Evolutionary conservation across 768 basidiomycete species (phyloP).

Genomic region (Rhodotorula babjevae): DNA sequence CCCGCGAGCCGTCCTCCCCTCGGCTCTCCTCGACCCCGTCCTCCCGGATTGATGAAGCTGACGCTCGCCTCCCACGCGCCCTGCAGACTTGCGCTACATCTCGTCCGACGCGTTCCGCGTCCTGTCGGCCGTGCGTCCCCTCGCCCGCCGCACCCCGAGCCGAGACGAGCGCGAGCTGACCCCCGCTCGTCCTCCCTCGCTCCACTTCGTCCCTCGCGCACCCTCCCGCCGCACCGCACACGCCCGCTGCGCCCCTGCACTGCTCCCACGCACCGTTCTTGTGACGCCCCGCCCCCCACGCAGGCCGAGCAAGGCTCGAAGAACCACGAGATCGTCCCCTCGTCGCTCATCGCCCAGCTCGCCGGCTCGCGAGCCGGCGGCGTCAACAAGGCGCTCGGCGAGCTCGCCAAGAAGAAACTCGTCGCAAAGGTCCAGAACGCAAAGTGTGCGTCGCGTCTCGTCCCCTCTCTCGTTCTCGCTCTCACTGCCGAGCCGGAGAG

Average conservation of each 20-base stretch:
- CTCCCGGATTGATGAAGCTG: neutral
- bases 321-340: conserved; percentile 94
- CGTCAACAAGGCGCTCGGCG: conserved; percentile 85
- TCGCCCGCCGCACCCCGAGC: neutral
- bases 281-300: neutral
- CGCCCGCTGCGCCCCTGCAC: neutral
- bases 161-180: neutral
- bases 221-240: neutral
- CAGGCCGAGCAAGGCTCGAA: conserved; percentile 97
- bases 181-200: neutral
- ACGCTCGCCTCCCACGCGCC: neutral
- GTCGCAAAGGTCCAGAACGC: conserved; percentile 84
- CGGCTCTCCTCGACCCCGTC: neutral
- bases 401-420: conserved; percentile 83
- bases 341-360: conserved; percentile 79
- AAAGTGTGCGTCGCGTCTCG: conserved; percentile 68
- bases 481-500: accelerated
- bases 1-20: neutral
- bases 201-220: neutral
- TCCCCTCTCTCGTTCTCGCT: neutral
- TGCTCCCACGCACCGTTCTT: too few species aligned
- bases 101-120: conserved; percentile 89
- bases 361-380: conserved; percentile 88
- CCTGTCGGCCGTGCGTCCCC: conserved; percentile 70
- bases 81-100: conserved; percentile 84